phyloP scores from a whole-genome alignment of 2,329 filamentous ascomycete genomes.

The Monilinia fructigena region DNA sequence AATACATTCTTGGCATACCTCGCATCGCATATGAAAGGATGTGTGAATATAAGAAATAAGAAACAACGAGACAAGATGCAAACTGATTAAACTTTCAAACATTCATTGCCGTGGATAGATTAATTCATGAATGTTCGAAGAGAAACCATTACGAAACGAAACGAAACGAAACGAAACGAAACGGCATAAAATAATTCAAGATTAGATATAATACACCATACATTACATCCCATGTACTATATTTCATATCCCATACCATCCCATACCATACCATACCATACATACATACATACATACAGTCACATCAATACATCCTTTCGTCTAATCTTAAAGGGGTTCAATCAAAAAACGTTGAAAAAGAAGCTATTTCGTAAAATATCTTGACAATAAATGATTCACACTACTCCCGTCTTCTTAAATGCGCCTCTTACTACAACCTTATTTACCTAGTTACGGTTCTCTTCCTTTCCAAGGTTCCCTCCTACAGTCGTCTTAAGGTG shows the following conservation, averaged over 20 bases:
- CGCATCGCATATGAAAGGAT: too few species aligned
- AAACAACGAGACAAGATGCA: too few species aligned
- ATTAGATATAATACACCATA: neutral
- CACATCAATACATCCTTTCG: neutral
- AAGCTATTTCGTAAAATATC: neutral
- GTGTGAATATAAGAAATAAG: too few species aligned
- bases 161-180: neutral
- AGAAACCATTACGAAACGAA: too few species aligned
- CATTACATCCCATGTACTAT: too few species aligned
- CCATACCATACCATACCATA: too few species aligned
- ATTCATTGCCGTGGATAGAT: too few species aligned
- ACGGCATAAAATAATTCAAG: neutral
- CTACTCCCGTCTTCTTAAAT: neutral
- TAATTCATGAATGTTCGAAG: too few species aligned
- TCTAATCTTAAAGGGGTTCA: neutral
- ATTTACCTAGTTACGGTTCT: neutral
- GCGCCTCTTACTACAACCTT: conserved; percentile 4
- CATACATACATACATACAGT: too few species aligned
- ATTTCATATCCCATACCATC: too few species aligned
- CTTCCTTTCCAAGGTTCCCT: neutral
- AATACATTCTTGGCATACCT: neutral
- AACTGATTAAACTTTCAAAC: too few species aligned
- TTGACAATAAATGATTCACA: too few species aligned
- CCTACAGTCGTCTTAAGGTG: neutral
- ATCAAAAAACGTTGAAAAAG: conserved; percentile 1